Conservation (phyloP, 345 rosid species). For the Gossypium sturtianum region DNA sequence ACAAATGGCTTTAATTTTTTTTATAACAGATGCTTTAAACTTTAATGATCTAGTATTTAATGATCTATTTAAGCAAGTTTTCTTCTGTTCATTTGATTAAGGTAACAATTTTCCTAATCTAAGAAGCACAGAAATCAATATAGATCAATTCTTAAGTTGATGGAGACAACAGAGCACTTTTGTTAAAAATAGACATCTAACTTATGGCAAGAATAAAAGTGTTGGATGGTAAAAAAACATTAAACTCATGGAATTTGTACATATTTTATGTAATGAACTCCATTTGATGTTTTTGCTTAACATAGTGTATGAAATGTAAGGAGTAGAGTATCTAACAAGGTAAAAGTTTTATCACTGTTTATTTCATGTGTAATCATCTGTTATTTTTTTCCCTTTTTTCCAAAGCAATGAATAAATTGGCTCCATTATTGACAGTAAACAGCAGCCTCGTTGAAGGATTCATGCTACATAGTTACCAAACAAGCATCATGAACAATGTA, state of each 20-base stretch:
- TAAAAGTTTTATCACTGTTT: not conserved
- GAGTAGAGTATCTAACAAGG: not conserved
- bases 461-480: not conserved
- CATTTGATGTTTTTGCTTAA: not conserved
- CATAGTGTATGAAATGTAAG: not conserved
- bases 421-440: not conserved
- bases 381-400: not conserved
- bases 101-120: not conserved
- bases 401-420: not conserved
- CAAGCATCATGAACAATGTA: slow-evolving; percentile 3
- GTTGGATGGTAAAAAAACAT: not conserved
- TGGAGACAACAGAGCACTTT: not conserved
- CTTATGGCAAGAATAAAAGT: not conserved
- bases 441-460: not conserved
- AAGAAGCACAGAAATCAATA: not conserved
- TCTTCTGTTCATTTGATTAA: too few relatives aligned
- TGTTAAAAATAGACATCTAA: not conserved
- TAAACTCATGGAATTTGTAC: not conserved
- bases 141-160: not conserved
- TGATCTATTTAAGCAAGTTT: not conserved
- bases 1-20: not conserved
- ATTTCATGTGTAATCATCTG: not conserved
- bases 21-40: not conserved
- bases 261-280: not conserved
- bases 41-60: not conserved